phyloP scores from a whole-genome alignment of 192 early-diverging fungal species.

The Allomyces macrogynus region DNA sequence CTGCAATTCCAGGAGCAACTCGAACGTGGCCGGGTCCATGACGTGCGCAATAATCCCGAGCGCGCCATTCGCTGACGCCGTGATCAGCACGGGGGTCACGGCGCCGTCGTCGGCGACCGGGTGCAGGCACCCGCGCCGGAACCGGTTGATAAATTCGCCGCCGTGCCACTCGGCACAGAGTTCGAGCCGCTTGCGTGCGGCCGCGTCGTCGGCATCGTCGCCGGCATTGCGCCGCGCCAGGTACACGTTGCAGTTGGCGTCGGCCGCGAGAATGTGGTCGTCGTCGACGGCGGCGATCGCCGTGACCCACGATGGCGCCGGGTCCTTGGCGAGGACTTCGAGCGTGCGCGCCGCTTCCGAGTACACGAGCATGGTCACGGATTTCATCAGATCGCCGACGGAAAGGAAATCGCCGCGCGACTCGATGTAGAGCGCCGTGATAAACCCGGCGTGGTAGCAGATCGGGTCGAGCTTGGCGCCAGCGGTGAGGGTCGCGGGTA shows the following conservation, averaged over 20 bases:
- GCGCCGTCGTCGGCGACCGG: conserved; percentile 34
- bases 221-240: conserved; percentile 30
- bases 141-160: conserved; percentile 60
- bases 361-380: conserved; percentile 39
- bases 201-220: conserved; percentile 23
- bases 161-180: conserved; percentile 50
- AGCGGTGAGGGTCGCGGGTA: background rate
- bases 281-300: conserved; percentile 35
- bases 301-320: conserved; percentile 38
- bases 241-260: conserved; percentile 36
- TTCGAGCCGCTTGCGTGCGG: conserved; percentile 20
- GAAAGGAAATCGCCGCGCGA: conserved; percentile 42
- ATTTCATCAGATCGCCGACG: conserved; percentile 70
- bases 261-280: conserved; percentile 36
- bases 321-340: conserved; percentile 36
- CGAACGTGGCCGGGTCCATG: conserved; percentile 25
- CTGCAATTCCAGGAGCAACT: conserved; percentile 40
- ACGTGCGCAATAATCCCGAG: conserved; percentile 59
- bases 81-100: conserved; percentile 33
- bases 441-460: conserved; percentile 11
- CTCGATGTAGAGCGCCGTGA: conserved; percentile 32
- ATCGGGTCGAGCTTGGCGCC: conserved; percentile 12
- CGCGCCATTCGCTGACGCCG: conserved; percentile 54
- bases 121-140: conserved; percentile 32
- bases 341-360: conserved; percentile 17